Conservation (phyloP, 306 rosid species). For the Vicia faba region DNA sequence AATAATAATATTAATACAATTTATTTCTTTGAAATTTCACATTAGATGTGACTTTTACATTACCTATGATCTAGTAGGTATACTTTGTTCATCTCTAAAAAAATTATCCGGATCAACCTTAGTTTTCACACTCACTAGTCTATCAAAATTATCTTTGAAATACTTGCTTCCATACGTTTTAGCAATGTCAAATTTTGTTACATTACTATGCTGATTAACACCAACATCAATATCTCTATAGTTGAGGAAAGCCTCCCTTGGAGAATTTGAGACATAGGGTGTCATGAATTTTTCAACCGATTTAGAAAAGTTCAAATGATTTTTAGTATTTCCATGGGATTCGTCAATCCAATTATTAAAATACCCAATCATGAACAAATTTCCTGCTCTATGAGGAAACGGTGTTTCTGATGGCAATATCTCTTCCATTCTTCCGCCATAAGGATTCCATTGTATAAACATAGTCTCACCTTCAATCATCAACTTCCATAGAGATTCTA, state of each 20-base stretch:
- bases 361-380: slow-evolving; percentile 38
- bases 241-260: slow-evolving; percentile 34
- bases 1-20: too few species aligned
- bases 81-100: too few species aligned
- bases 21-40: too few species aligned
- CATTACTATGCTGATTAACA: slow-evolving; percentile 30
- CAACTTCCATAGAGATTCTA: slow-evolving; percentile 12
- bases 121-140: background rate
- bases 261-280: slow-evolving; percentile 22
- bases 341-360: background rate
- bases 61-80: background rate
- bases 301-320: background rate
- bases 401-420: slow-evolving; percentile 32
- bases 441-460: slow-evolving; percentile 29
- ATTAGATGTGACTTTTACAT: too few species aligned
- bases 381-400: slow-evolving; percentile 49
- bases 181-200: background rate
- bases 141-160: slow-evolving; percentile 29
- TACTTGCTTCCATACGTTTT: slow-evolving; percentile 29
- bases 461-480: slow-evolving; percentile 17
- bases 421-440: slow-evolving; percentile 41
- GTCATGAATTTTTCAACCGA: slow-evolving; percentile 20
- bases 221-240: slow-evolving; percentile 44
- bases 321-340: background rate
- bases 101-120: too few species aligned